Evolutionary conservation across 129 eudicot species (phyloP).

Genomic region (Ambrosia trifida): DNA sequence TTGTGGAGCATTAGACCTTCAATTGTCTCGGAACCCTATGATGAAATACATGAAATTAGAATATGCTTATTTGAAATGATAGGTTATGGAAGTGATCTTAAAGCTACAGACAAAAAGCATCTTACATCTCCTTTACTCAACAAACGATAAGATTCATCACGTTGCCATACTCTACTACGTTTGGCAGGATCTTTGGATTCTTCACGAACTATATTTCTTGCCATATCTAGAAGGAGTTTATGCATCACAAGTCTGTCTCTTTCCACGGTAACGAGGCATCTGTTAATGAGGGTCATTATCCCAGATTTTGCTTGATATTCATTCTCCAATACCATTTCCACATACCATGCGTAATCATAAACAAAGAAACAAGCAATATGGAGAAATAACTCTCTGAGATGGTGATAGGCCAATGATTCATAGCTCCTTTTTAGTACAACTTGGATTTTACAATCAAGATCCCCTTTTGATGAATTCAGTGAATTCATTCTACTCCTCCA

Average conservation of each 20-base stretch:
- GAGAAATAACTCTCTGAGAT: slow-evolving; percentile 17
- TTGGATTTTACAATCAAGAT: not conserved
- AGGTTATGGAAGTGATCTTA: not conserved
- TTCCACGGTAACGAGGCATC: slow-evolving; percentile 10
- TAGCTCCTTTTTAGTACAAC: slow-evolving; percentile 16
- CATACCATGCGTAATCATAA: not conserved
- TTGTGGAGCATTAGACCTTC: slow-evolving; percentile 35
- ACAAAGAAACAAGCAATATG: slow-evolving; percentile 25
- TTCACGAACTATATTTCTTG: not conserved
- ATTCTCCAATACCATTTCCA: not conserved
- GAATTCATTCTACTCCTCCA: not conserved
- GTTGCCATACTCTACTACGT: not conserved
- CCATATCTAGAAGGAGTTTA: slow-evolving; percentile 22
- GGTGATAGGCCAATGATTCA: slow-evolving; percentile 4
- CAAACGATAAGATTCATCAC: slow-evolving; percentile 9
- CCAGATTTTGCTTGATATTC: slow-evolving; percentile 10
- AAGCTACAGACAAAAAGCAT: not conserved
- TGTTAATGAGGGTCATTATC: slow-evolving; percentile 7
- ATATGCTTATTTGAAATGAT: too few relatives aligned
- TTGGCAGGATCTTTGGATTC: slow-evolving; percentile 15
- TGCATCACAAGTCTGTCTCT: not conserved
- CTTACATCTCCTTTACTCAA: slow-evolving; percentile 34
- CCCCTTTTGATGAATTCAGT: not conserved
- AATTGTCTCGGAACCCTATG: slow-evolving; percentile 33
- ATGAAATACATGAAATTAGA: not conserved